These are phyloP conservation scores for Exophiala oligosperma DNA, from an alignment of 2,329 filamentous ascomycete species.

Conservation along the genomic window DNA sequence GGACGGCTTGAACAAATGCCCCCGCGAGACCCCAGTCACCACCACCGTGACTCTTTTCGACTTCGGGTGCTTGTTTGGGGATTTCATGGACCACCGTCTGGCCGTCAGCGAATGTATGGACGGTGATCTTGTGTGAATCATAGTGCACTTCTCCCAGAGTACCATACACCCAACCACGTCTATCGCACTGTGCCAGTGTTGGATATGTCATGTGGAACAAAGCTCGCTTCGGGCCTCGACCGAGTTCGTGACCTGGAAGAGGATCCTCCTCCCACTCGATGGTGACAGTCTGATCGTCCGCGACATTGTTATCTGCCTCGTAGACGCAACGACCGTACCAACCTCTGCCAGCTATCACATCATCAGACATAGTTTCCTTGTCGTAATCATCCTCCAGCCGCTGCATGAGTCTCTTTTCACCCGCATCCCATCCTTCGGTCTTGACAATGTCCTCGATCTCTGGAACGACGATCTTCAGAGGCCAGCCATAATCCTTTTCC, in stretches of 20 bases:
- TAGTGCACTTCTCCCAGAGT: constrained; percentile 82
- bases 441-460: constrained; percentile 78
- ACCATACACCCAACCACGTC: constrained; percentile 83
- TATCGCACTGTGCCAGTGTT: constrained; percentile 81
- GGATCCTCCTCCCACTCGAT: constrained; percentile 79
- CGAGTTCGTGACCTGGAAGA: constrained; percentile 31
- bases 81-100: constrained; percentile 54
- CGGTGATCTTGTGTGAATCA: constrained; percentile 73
- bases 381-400: constrained; percentile 57
- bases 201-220: constrained; percentile 93
- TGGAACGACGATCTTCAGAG: constrained; percentile 82
- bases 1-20: constrained; percentile 80
- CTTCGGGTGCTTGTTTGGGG: constrained; percentile 61
- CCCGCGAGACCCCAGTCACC: constrained; percentile 77
- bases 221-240: constrained; percentile 74
- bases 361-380: constrained; percentile 53
- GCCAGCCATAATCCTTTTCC: constrained; percentile 70
- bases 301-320: constrained; percentile 89
- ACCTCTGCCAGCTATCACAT: constrained; percentile 49
- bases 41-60: constrained; percentile 65
- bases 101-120: constrained; percentile 69
- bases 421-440: constrained; percentile 48
- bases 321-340: constrained; percentile 97
- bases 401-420: constrained; percentile 51
- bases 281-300: constrained; percentile 87